These are phyloP conservation scores for Elongisporangium anandrum DNA, from an alignment of 352 stramenopile species.

Conservation along the genomic window DNA sequence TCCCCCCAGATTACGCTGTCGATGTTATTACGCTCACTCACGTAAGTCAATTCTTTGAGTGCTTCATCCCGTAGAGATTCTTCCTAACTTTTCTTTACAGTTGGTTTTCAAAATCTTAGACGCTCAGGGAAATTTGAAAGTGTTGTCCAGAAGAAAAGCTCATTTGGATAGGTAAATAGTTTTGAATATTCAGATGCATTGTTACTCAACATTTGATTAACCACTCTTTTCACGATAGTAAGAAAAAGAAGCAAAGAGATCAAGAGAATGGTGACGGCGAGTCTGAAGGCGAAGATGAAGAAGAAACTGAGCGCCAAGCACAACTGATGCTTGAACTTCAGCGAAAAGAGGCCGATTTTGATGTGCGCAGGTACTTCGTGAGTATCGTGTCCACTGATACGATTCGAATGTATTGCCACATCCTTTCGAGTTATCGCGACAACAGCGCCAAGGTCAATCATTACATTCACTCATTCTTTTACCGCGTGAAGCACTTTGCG, in stretches of 20 bases:
- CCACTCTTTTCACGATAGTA: conserved; percentile 12
- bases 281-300: conserved; percentile 63
- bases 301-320: conserved; percentile 62
- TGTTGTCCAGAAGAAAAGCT: conserved; percentile 69
- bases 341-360: conserved; percentile 83
- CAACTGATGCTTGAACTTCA: conserved; percentile 81
- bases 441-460: conserved; percentile 85
- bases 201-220: neutral
- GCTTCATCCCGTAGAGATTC: conserved; percentile 4
- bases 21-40: conserved; percentile 86
- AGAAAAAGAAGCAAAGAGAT: conserved; percentile 37
- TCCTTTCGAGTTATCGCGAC: conserved; percentile 64
- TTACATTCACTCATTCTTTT: conserved; percentile 88
- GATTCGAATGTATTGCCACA: conserved; percentile 79
- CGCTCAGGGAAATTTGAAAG: conserved; percentile 80
- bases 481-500: conserved; percentile 77
- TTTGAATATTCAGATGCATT: conserved; percentile 3
- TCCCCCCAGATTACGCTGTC: conserved; percentile 58
- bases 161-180: conserved; percentile 41
- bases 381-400: conserved; percentile 78
- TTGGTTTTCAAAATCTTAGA: conserved; percentile 86
- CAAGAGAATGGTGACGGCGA: conserved; percentile 22
- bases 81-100: conserved; percentile 16
- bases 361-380: conserved; percentile 78
- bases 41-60: conserved; percentile 25